Conservation (phyloP, 1,284 basidiomycete species). For the Vanrija humicola region DNA sequence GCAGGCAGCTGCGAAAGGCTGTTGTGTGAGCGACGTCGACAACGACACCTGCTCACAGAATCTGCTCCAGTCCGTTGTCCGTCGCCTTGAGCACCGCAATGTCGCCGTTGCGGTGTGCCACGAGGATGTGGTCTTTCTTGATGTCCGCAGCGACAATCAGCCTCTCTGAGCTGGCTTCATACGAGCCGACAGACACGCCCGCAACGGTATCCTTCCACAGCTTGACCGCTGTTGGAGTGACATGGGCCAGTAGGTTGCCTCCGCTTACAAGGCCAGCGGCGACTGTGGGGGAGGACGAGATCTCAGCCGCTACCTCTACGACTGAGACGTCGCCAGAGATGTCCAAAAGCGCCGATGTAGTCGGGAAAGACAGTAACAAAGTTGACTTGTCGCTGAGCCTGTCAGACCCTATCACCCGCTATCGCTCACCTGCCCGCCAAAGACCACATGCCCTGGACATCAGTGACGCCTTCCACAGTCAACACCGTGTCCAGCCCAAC, state of each 20-base stretch:
- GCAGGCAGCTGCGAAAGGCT: background rate
- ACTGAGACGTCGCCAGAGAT: slow-evolving; percentile 41
- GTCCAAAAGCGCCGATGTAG: slow-evolving; percentile 31
- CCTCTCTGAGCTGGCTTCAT: slow-evolving; percentile 45
- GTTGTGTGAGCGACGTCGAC: slow-evolving; percentile 1
- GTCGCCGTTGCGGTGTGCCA: slow-evolving; percentile 61
- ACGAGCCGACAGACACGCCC: slow-evolving; percentile 2
- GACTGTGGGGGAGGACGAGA: slow-evolving; percentile 57
- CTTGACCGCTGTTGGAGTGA: slow-evolving; percentile 58
- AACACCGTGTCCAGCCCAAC: slow-evolving; percentile 73
- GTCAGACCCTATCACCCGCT: slow-evolving; percentile 3
- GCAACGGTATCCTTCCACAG: slow-evolving; percentile 49
- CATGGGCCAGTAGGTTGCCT: slow-evolving; percentile 61
- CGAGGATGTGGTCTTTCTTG: slow-evolving; percentile 60
- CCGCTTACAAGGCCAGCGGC: slow-evolving; percentile 55
- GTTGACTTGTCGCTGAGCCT: slow-evolving; percentile 2
- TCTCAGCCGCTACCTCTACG: slow-evolving; percentile 46
- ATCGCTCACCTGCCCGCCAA: slow-evolving; percentile 46
- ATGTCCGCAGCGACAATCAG: slow-evolving; percentile 66
- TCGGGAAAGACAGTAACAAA: slow-evolving; percentile 27
- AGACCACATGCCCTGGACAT: slow-evolving; percentile 64
- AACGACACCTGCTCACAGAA: slow-evolving; percentile 9
- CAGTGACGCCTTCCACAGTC: slow-evolving; percentile 58
- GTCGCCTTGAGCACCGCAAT: slow-evolving; percentile 55
- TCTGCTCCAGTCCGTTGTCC: slow-evolving; percentile 26